A percentile compares a stretch with the other conserved stretches of the same genome.
phyloP scores from a whole-genome alignment of 202 grass and related monocot species.

The Elaeis oleifera region DNA sequence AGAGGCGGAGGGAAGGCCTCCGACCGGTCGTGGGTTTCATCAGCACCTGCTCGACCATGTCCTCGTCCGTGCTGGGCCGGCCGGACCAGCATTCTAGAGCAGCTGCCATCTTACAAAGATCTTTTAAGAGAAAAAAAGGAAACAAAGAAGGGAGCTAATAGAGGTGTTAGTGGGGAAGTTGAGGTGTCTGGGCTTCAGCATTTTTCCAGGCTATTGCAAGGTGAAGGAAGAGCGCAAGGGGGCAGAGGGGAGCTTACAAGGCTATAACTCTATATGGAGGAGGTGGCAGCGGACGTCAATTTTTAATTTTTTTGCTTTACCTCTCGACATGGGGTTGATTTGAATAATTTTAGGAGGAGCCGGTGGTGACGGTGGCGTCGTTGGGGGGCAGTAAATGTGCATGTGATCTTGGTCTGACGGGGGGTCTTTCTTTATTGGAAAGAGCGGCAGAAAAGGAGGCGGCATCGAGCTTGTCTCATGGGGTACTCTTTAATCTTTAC shows the following conservation, averaged over 20 bases:
- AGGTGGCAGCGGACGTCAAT: too few relatives aligned
- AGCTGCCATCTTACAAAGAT: slow-evolving; percentile 39
- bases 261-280: too few relatives aligned
- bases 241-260: too few relatives aligned
- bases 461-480: background rate
- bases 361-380: background rate
- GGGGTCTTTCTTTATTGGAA: background rate
- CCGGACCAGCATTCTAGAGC: slow-evolving; percentile 99
- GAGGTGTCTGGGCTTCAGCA: too few relatives aligned
- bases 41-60: slow-evolving; percentile 95
- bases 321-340: too few relatives aligned
- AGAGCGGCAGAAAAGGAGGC: too few relatives aligned
- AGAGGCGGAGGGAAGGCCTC: slow-evolving; percentile 47
- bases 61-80: slow-evolving; percentile 93
- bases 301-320: too few relatives aligned
- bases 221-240: too few relatives aligned
- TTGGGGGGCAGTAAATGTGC: background rate
- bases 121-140: too few relatives aligned
- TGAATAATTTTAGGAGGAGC: slow-evolving; percentile 2
- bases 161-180: too few relatives aligned
- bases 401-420: slow-evolving; percentile 17
- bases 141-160: background rate
- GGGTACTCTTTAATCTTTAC: slow-evolving; percentile 30
- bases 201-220: too few relatives aligned
- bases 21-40: slow-evolving; percentile 79